Evolutionary conservation across 2,329 filamentous ascomycete species (phyloP).

Genomic region (Claviceps arundinis): DNA sequence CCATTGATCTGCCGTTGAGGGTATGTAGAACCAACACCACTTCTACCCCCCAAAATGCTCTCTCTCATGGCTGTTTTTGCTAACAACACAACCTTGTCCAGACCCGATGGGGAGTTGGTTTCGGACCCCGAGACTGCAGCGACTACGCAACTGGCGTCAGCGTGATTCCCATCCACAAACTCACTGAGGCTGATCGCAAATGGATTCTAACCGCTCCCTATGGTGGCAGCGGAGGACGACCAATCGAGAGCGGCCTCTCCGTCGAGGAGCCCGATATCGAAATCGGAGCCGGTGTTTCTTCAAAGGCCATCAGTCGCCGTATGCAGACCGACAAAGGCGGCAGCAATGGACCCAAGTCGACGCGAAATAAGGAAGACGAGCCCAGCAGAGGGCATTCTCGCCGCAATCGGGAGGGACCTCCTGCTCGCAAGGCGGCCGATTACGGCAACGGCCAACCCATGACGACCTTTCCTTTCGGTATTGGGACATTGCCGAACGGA

Average conservation of each 20-base stretch:
- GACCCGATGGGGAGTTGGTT: constrained; percentile 96
- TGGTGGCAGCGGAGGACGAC: constrained; percentile 75
- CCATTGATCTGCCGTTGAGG: constrained; percentile 58
- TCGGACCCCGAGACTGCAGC: constrained; percentile 91
- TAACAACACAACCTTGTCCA: constrained; percentile 21
- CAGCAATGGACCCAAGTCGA: constrained; percentile 50
- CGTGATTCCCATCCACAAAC: constrained; percentile 78
- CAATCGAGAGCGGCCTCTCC: constrained; percentile 70
- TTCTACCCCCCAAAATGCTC: not conserved
- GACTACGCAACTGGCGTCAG: constrained; percentile 89
- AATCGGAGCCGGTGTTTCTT: constrained; percentile 92
- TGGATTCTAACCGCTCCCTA: constrained; percentile 93
- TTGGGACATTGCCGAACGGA: constrained; percentile 26
- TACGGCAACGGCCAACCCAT: constrained; percentile 12
- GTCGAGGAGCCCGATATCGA: constrained; percentile 98
- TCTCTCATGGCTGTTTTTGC: not conserved
- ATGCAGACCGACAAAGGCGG: constrained; percentile 58
- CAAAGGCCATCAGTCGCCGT: constrained; percentile 64
- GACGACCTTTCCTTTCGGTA: constrained; percentile 24
- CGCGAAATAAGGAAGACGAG: constrained; percentile 30
- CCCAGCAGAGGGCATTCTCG: constrained; percentile 14
- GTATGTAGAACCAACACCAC: constrained; percentile 33
- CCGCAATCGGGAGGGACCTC: constrained; percentile 11
- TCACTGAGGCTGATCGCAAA: constrained; percentile 93
- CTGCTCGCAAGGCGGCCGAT: constrained; percentile 7